Evolutionary conservation across 176 grass and related monocot genomes (phyloP).

Genomic region (Oryza longistaminata): DNA sequence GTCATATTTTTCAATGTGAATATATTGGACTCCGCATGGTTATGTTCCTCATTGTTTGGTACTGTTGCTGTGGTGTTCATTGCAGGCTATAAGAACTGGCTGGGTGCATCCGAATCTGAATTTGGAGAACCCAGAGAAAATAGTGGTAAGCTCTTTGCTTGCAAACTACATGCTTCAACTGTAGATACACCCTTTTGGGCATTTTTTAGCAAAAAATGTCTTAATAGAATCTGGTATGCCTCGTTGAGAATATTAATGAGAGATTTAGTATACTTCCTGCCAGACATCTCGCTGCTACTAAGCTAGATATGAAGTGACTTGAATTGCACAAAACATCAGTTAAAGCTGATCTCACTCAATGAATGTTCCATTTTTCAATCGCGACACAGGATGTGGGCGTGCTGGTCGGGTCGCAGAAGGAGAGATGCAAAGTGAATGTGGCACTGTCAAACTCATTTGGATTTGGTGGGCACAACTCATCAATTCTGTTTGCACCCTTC

Average conservation of each 20-base stretch:
- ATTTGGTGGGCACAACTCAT: conserved; percentile 98
- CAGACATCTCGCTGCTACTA: neutral
- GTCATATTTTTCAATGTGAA: neutral
- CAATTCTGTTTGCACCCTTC: conserved; percentile 82
- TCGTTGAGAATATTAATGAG: neutral
- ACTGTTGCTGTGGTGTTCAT: conserved; percentile 23
- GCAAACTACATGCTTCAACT: neutral
- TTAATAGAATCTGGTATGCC: neutral
- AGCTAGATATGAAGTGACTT: conserved; percentile 1
- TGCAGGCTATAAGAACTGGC: conserved; percentile 97
- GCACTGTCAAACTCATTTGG: conserved; percentile 97
- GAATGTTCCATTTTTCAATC: conserved; percentile 16
- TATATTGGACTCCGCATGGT: neutral
- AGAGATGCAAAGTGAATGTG: conserved; percentile 86
- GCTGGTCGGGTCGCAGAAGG: conserved; percentile 79
- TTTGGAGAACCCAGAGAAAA: conserved; percentile 85
- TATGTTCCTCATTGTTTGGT: conserved; percentile 19
- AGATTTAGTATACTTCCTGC: neutral
- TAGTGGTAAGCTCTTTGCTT: conserved; percentile 66
- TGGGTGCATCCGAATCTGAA: conserved; percentile 99
- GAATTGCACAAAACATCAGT: neutral
- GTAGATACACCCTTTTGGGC: neutral
- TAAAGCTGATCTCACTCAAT: neutral
- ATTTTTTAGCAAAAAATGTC: neutral
- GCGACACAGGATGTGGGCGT: conserved; percentile 62